Evolutionary conservation across 1,139 yeast species (phyloP).

Genomic region (Geotrichum candidum): DNA sequence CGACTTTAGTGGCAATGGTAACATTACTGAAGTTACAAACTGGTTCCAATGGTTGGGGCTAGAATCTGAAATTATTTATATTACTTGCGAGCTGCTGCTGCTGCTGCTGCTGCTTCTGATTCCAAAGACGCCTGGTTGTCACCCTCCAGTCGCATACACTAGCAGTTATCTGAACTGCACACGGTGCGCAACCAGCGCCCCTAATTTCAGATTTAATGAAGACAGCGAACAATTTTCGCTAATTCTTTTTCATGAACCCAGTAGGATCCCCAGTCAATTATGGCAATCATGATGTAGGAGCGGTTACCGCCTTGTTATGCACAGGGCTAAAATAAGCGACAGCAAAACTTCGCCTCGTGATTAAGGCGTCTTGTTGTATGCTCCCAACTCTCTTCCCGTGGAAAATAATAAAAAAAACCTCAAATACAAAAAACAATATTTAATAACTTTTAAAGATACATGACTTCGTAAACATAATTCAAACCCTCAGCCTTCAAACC

Average conservation of each 20-base stretch:
- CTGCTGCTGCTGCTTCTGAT: not conserved
- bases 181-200: not conserved
- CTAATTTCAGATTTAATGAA: not conserved
- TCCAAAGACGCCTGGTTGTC: not conserved
- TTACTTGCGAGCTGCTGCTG: not conserved
- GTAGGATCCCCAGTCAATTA: not conserved
- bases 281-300: not conserved
- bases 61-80: not conserved
- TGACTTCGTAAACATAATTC: not conserved
- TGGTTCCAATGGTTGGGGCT: not conserved
- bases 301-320: not conserved
- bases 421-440: not conserved
- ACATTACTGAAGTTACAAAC: not conserved
- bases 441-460: not conserved
- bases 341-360: not conserved
- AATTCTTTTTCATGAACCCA: not conserved
- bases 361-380: not conserved
- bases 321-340: not conserved
- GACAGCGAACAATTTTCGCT: not conserved
- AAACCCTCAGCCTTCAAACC: not conserved
- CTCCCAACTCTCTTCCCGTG: not conserved
- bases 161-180: not conserved
- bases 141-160: not conserved
- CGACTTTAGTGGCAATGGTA: not conserved
- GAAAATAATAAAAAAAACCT: not conserved